Percentiles rank a stretch among this genome's conserved stretches.
Evolutionary conservation across 2,329 filamentous ascomycete genomes (phyloP).

Genomic region (Epichloe gansuensis): DNA sequence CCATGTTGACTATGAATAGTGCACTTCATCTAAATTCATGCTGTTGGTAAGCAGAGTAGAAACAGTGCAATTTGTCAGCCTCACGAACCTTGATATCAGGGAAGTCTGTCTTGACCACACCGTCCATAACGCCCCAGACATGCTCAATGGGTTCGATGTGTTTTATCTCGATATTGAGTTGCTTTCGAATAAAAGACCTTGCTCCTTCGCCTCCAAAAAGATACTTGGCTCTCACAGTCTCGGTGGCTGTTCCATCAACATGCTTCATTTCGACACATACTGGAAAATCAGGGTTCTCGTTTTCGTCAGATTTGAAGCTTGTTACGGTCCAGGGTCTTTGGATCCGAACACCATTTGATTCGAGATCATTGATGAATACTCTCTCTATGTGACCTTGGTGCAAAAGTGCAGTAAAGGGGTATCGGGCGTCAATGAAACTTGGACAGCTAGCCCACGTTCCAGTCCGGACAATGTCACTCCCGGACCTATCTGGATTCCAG

Average conservation of each 20-base stretch:
- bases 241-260: conserved; percentile 55
- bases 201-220: conserved; percentile 61
- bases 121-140: conserved; percentile 67
- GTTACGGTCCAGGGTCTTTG: conserved; percentile 54
- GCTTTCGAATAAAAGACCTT: conserved; percentile 49
- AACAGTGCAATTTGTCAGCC: not conserved
- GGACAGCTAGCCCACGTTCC: conserved; percentile 81
- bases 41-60: conserved; percentile 18
- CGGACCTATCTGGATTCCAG: conserved; percentile 49
- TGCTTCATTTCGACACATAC: conserved; percentile 68
- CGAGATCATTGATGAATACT: conserved; percentile 53
- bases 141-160: conserved; percentile 57
- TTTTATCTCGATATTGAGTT: conserved; percentile 57
- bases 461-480: conserved; percentile 48
- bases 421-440: conserved; percentile 62
- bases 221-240: conserved; percentile 58
- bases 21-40: conserved; percentile 46
- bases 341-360: conserved; percentile 45
- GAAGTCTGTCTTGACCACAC: conserved; percentile 59
- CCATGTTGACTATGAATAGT: conserved; percentile 63
- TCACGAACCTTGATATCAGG: conserved; percentile 56
- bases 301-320: conserved; percentile 46
- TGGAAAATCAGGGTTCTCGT: conserved; percentile 52
- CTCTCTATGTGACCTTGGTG: conserved; percentile 62
- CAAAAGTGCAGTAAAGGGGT: conserved; percentile 56